These are phyloP conservation scores for Fusarium sacchari DNA, from an alignment of 2,329 filamentous ascomycete species.

Conservation along the genomic window DNA sequence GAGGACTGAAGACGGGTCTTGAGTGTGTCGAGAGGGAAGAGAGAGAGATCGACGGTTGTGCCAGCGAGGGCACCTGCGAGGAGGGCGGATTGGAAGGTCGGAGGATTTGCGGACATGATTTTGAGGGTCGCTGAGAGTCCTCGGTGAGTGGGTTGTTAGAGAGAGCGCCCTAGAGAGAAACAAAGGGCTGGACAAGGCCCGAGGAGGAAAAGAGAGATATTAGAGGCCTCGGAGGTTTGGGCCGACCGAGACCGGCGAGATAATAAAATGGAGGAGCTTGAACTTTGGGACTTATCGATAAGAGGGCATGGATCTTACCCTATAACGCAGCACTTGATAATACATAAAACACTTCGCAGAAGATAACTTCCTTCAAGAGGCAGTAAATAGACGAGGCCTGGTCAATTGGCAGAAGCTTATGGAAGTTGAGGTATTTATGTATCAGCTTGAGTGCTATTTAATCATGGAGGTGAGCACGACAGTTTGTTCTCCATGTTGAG, in stretches of 20 bases:
- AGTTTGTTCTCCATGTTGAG: background rate
- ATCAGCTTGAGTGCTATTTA: background rate
- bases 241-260: slow-evolving; percentile 43
- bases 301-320: slow-evolving; percentile 23
- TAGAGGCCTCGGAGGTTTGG: slow-evolving; percentile 23
- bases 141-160: background rate
- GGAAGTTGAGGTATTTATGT: background rate
- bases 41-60: slow-evolving; percentile 94
- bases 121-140: background rate
- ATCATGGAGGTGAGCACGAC: background rate
- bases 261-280: slow-evolving; percentile 25
- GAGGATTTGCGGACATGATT: slow-evolving; percentile 34
- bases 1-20: slow-evolving; percentile 96
- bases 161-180: background rate
- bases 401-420: background rate
- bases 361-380: background rate
- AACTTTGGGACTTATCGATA: slow-evolving; percentile 42
- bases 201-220: slow-evolving; percentile 8
- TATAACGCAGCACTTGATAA: background rate
- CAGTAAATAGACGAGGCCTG: background rate
- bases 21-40: slow-evolving; percentile 97
- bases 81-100: slow-evolving; percentile 69
- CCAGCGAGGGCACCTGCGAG: slow-evolving; percentile 90
- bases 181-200: slow-evolving; percentile 14
- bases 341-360: background rate